Evolutionary conservation across 345 rosid genomes (phyloP), one percentile per base, ranked within the genome.

Genomic region (Mallotus nudiflorus): DNA sequence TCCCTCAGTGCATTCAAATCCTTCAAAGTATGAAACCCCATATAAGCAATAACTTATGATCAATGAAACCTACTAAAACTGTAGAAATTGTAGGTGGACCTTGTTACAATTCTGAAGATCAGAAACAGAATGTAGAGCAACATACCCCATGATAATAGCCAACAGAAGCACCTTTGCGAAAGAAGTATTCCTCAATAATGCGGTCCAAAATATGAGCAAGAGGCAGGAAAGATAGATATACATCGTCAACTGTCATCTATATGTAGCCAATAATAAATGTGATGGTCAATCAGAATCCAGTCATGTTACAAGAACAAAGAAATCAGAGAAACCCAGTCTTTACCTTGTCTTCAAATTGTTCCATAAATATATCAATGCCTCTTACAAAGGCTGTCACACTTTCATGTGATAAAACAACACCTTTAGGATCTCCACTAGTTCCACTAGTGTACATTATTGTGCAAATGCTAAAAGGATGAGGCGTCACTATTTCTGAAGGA

Each of bases 391-490:
- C 55, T 6, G 87, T 78, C 18, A 92, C 75, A 14, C 87, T 87
- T 84, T 95, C 97, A 69, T 95, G 99, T 52, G 88, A 87, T 59
- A 95, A 73, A 68, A 91, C 91, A 56, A 95, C 99, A 5, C 99
- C 97, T 81, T 95, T 95, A 22, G 99, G 99, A 56, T 89, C 90
- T 70, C 99, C 99, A 71, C 97, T 95, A 73, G 99, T 91, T 53
- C 99, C 99, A 19, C 99, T 95, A 24, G 99, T 95, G 65, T 95
- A 92, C 97, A 95, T 95, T 67, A 95, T 90, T 60, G 99, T 89
- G 90, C 97, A 91, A 66, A 85, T 79, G 83, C 75, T 77, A 65
- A 68, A 73, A 61, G 93, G 85, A 77, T 79, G 87, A 50, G 99
- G 99, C 3, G 87, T 89, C 5, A 54, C 58, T 65, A 79, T 70